Evolutionary conservation across 2,329 filamentous ascomycete genomes (phyloP).

Genomic region (Fusarium virguliforme): DNA sequence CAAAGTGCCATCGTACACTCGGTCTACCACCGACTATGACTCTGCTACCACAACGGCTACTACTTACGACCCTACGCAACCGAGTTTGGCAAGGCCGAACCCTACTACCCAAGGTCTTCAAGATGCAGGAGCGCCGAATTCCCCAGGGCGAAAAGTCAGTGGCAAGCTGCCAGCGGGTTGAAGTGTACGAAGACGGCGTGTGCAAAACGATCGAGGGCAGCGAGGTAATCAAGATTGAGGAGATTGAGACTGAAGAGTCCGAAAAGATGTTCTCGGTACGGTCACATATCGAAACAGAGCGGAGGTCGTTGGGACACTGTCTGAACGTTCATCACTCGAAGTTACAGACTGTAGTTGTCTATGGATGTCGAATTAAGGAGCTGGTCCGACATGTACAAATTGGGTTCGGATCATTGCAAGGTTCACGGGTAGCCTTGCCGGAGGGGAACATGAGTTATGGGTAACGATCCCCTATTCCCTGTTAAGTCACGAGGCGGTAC

Average conservation of each 20-base stretch:
- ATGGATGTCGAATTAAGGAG: constrained; percentile 64
- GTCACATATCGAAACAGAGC: constrained; percentile 21
- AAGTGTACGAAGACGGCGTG: constrained; percentile 60
- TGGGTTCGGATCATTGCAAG: constrained; percentile 12
- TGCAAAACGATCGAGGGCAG: constrained; percentile 59
- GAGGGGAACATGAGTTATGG: constrained; percentile 1
- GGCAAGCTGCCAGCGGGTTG: constrained; percentile 66
- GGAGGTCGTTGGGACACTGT: constrained; percentile 32
- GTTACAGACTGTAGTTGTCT: constrained; percentile 69
- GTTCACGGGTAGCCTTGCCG: neutral
- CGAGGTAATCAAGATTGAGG: constrained; percentile 61
- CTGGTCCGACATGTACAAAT: constrained; percentile 18
- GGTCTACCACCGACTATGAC: constrained; percentile 20
- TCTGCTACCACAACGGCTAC: constrained; percentile 31
- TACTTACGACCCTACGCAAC: constrained; percentile 19
- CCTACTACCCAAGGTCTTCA: constrained; percentile 68
- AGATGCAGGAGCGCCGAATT: constrained; percentile 69
- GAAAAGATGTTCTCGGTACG: constrained; percentile 10
- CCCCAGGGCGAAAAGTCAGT: constrained; percentile 51
- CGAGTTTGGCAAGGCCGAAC: constrained; percentile 13
- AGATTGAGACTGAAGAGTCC: constrained; percentile 57
- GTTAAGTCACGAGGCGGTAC: constrained; percentile 33
- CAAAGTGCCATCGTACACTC: constrained; percentile 51
- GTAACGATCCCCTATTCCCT: constrained; percentile 20
- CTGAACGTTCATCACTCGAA: constrained; percentile 51